Evolutionary conservation across 192 early-diverging fungal species (phyloP).

Genomic region (Dissophora globulifera): DNA sequence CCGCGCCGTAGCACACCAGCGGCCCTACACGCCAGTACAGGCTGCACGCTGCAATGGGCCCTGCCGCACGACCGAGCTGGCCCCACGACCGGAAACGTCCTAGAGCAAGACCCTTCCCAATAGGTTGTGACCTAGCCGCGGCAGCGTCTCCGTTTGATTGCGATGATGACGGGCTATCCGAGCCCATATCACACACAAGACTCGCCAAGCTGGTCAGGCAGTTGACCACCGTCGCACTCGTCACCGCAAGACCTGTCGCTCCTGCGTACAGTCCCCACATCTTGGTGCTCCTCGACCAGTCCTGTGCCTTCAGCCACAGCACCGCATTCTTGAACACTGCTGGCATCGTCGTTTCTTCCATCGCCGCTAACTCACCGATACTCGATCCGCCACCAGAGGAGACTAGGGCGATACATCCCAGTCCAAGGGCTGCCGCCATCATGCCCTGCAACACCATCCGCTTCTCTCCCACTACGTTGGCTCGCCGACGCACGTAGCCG

Average conservation of each 20-base stretch:
- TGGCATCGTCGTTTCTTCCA: slow-evolving; percentile 10
- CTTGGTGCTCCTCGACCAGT: slow-evolving; percentile 35
- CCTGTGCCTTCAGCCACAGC: slow-evolving; percentile 36
- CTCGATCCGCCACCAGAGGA: slow-evolving; percentile 26
- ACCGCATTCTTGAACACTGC: neutral
- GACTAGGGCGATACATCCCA: slow-evolving; percentile 66
- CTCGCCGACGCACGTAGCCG: slow-evolving; percentile 86
- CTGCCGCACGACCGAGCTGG: slow-evolving; percentile 90
- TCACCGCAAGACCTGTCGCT: slow-evolving; percentile 87
- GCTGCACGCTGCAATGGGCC: slow-evolving; percentile 88
- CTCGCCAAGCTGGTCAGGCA: slow-evolving; percentile 84
- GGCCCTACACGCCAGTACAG: slow-evolving; percentile 88
- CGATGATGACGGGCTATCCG: slow-evolving; percentile 11
- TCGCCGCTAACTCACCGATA: neutral
- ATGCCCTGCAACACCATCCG: slow-evolving; percentile 84
- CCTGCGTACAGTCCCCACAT: slow-evolving; percentile 71
- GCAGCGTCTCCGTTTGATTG: neutral
- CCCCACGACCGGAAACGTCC: slow-evolving; percentile 90
- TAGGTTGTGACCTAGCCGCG: too few relatives aligned
- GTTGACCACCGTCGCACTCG: slow-evolving; percentile 95
- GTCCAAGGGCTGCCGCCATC: slow-evolving; percentile 69
- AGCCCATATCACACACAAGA: slow-evolving; percentile 61
- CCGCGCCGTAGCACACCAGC: slow-evolving; percentile 66
- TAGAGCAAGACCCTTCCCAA: slow-evolving; percentile 75
- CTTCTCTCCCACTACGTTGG: slow-evolving; percentile 75